Percentiles rank a stretch among this genome's conserved stretches.
Evolutionary conservation across 352 stramenopile species (phyloP).

Genomic region (Phytophthora palmivora): DNA sequence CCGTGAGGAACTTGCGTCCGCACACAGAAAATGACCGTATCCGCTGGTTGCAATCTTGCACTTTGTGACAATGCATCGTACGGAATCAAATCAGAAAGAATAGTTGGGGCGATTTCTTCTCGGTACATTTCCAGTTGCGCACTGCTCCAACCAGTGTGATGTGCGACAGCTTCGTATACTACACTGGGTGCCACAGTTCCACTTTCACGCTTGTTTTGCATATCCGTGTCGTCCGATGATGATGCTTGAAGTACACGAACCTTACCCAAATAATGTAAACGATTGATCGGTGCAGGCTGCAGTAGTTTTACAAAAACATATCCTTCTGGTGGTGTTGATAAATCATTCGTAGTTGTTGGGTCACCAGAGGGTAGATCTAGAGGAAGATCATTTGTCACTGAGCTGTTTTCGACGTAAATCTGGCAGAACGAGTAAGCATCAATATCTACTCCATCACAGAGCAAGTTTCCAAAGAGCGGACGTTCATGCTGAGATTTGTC

Average conservation of each 20-base stretch:
- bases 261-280: slow-evolving; percentile 48
- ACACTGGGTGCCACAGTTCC: slow-evolving; percentile 35
- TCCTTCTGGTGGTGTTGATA: slow-evolving; percentile 2
- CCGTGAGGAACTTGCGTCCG: slow-evolving; percentile 20
- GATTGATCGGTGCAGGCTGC: slow-evolving; percentile 21
- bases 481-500: slow-evolving; percentile 43
- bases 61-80: slow-evolving; percentile 33
- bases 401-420: slow-evolving; percentile 68
- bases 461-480: slow-evolving; percentile 73
- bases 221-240: slow-evolving; percentile 3
- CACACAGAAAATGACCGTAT: slow-evolving; percentile 73
- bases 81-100: slow-evolving; percentile 56
- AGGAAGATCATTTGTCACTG: slow-evolving; percentile 35
- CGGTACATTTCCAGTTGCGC: slow-evolving; percentile 69
- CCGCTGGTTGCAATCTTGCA: slow-evolving; percentile 48
- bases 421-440: slow-evolving; percentile 86
- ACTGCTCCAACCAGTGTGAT: slow-evolving; percentile 44
- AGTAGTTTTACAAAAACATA: slow-evolving; percentile 66
- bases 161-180: slow-evolving; percentile 60
- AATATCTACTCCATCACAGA: slow-evolving; percentile 83
- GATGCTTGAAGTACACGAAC: slow-evolving; percentile 46
- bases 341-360: slow-evolving; percentile 10
- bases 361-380: slow-evolving; percentile 34
- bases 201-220: slow-evolving; percentile 6
- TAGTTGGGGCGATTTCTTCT: slow-evolving; percentile 76